Evolutionary conservation across 164 flowering plant species (phyloP).

Genomic region (Dillenia turbinata): DNA sequence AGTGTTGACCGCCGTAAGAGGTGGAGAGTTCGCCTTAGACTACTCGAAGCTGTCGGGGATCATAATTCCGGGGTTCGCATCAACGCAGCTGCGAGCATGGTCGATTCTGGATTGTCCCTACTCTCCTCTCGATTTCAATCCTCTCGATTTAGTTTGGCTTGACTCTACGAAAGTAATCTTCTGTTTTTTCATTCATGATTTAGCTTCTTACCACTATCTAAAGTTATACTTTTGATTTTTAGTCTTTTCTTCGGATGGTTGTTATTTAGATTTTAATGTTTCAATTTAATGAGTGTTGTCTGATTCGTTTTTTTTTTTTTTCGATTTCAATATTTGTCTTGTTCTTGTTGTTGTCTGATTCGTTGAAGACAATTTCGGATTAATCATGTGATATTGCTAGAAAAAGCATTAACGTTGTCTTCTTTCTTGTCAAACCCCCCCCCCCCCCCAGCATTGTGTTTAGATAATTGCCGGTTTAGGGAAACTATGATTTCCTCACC

Average conservation of each 20-base stretch:
- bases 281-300: too few relatives aligned
- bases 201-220: background rate
- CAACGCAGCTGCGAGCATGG: conserved; percentile 98
- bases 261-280: background rate
- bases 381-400: too few relatives aligned
- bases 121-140: conserved; percentile 99
- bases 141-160: conserved; percentile 97
- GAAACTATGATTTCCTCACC: too few relatives aligned
- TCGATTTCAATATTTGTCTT: too few relatives aligned
- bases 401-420: too few relatives aligned
- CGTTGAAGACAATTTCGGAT: background rate
- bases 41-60: conserved; percentile 84
- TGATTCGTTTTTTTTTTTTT: background rate
- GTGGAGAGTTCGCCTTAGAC: conserved; percentile 39
- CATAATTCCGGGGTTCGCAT: conserved; percentile 92
- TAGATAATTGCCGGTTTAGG: too few relatives aligned
- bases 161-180: conserved; percentile 75
- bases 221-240: background rate
- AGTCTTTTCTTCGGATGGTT: too few relatives aligned
- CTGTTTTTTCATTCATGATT: background rate
- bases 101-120: conserved; percentile 94
- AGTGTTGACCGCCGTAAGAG: conserved; percentile 10
- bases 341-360: background rate
- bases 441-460: too few relatives aligned
- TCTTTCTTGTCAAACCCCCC: too few relatives aligned